Base-by-base conservation (phyloP, 2,329 filamentous ascomycete genomes). In the Sporothrix humicola region DNA sequence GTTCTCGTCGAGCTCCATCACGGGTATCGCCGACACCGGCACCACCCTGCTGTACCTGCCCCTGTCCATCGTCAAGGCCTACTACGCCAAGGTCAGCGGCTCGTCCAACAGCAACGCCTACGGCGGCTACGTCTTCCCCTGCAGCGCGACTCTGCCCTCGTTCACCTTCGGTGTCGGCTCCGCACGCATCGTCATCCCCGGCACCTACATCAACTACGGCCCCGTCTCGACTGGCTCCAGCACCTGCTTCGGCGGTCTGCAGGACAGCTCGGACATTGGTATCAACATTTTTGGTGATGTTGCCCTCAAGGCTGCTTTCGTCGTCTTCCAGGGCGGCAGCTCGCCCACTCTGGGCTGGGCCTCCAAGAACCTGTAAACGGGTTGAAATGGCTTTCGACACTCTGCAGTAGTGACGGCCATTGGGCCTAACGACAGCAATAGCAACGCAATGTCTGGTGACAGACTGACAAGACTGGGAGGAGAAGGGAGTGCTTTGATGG, bases 21-120 rank as follows among this genome's bases (percentile, higher is more conserved):
- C 72, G 2, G 80, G 78, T 26, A 82, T 83, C 59, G 81, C 80
- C 74, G 83, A 84, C 76, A 84, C 83, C 23, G 83, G 83, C 77
- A 84, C 83, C 48, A 83, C 83, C 4, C 81, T 85, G 66, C 80
- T 84, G 76, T 75, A 83, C 44, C 79, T 83, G 42, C 78, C 79
- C 56, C 73, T 79, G 7, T 75, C 77, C 37, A 78, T 84, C n/a
- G 82, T 83, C 73, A 78, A 81, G 26, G 79, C 78, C 7, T 85
- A 84, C 78, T 85, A 84, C 74, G 77, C 76, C 42, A 75, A 80
- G 58, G 81, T 85, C 20, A 73, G 74, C 20, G 82, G 82, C 13
- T 79, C 83, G 0, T 75, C 78, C n/a, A 81, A 81, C 77, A 78
- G 81, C 75, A 72, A 74, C 48, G 74, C 75, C 6, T 78, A 80